Evolutionary conservation across 148 eudicot genomes (phyloP).

Genomic region (Rhododendron ferrugineum): DNA sequence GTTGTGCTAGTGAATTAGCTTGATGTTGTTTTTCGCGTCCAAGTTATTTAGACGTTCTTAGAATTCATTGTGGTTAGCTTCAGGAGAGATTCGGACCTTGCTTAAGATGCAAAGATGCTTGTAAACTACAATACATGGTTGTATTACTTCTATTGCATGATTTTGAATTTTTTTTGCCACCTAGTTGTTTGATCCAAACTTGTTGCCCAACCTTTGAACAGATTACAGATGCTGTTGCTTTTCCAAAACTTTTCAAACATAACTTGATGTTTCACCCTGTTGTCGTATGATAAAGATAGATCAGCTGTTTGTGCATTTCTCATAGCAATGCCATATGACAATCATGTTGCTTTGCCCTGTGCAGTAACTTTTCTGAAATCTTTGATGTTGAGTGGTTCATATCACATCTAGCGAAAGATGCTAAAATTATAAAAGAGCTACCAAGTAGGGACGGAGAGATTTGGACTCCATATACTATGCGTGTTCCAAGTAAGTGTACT

Average conservation of each 20-base stretch:
- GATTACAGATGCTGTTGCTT: constrained; percentile 85
- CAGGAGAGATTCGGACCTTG: too few species aligned
- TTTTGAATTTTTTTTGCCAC: not conserved
- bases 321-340: constrained; percentile 2
- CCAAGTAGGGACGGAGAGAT: constrained; percentile 52
- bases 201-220: constrained; percentile 24
- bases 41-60: too few species aligned
- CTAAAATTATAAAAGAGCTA: constrained; percentile 67
- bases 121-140: not conserved
- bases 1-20: too few species aligned
- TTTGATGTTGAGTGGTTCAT: constrained; percentile 84
- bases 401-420: constrained; percentile 63
- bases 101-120: not conserved
- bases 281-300: not conserved
- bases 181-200: constrained; percentile 6
- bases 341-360: constrained; percentile 22
- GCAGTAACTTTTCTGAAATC: constrained; percentile 88
- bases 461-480: constrained; percentile 63
- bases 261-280: not conserved
- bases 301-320: not conserved
- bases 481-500: constrained; percentile 94
- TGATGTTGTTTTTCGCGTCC: too few species aligned
- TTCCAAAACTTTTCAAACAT: not conserved
- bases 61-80: too few species aligned
- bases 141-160: not conserved